Conservation (phyloP, 1,284 basidiomycete genomes). For the Ceratobasidium sp. region DNA sequence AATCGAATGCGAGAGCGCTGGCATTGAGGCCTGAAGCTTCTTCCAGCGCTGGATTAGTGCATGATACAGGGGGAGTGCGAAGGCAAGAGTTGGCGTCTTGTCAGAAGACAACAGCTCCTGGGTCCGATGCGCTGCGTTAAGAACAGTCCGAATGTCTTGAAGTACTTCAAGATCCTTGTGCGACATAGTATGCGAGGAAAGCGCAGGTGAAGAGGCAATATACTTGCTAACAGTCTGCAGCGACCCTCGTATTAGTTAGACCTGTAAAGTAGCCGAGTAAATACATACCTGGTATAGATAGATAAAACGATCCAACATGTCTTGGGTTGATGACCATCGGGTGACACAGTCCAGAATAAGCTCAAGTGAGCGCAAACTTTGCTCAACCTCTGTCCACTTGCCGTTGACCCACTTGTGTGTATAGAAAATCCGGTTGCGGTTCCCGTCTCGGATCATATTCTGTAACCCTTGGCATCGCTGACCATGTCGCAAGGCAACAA, state of each 20-base stretch:
- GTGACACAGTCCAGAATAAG: conserved; percentile 23
- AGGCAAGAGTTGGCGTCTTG: conserved; percentile 38
- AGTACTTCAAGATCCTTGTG: conserved; percentile 29
- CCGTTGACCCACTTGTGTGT: conserved; percentile 16
- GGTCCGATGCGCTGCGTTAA: conserved; percentile 26
- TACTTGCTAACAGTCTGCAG: conserved; percentile 15
- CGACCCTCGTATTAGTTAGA: neutral
- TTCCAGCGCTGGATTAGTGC: conserved; percentile 3
- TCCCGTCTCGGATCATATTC: conserved; percentile 9
- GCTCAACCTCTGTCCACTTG: neutral
- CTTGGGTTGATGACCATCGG: conserved; percentile 15
- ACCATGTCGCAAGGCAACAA: conserved; percentile 7
- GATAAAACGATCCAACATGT: conserved; percentile 7
- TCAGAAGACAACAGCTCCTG: conserved; percentile 46
- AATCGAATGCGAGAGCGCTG: conserved; percentile 36
- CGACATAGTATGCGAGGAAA: neutral
- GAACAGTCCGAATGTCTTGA: conserved; percentile 16
- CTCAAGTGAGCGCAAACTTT: conserved; percentile 15
- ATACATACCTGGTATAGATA: conserved; percentile 8
- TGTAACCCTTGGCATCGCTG: conserved; percentile 15
- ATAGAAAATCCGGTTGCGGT: neutral
- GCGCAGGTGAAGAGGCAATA: neutral
- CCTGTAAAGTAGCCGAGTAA: neutral
- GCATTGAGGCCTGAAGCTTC: neutral
- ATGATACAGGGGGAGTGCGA: conserved; percentile 36